A percentile compares a stretch with the other conserved stretches of the same genome.
Conservation (phyloP, 2,329 filamentous ascomycete genomes). For the Aspergillus arachidicola region DNA sequence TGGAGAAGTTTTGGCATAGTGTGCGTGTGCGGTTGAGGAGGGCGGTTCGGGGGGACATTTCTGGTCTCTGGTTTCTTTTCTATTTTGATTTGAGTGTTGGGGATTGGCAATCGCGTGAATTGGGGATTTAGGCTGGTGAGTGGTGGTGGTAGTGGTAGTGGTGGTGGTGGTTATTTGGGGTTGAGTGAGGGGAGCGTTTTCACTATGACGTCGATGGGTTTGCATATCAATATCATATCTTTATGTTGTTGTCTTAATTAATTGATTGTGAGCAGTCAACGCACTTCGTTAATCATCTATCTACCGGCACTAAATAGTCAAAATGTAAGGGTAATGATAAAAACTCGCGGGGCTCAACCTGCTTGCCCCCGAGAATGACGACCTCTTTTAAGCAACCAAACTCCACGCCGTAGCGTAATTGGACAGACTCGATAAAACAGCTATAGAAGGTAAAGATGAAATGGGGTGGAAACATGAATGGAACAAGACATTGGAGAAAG, state of each 20-base stretch:
- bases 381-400: conserved; percentile 7
- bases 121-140: too few relatives aligned
- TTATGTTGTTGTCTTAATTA: background rate
- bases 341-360: background rate
- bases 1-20: conserved; percentile 38
- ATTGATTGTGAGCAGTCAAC: background rate
- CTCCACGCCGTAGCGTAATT: conserved; percentile 4
- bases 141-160: too few relatives aligned
- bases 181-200: background rate
- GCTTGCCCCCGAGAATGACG: background rate
- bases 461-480: background rate
- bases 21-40: conserved; percentile 30
- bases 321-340: background rate
- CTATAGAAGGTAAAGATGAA: background rate
- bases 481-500: background rate
- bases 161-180: background rate
- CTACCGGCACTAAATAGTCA: background rate
- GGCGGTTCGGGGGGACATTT: conserved; percentile 19
- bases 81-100: background rate
- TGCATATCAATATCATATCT: background rate
- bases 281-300: conserved; percentile 4
- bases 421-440: conserved; percentile 1
- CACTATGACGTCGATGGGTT: background rate
- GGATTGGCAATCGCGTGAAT: too few relatives aligned
- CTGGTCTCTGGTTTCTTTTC: background rate